Conservation (phyloP, 1,284 basidiomycete species). For the Pseudozyma pruni region DNA sequence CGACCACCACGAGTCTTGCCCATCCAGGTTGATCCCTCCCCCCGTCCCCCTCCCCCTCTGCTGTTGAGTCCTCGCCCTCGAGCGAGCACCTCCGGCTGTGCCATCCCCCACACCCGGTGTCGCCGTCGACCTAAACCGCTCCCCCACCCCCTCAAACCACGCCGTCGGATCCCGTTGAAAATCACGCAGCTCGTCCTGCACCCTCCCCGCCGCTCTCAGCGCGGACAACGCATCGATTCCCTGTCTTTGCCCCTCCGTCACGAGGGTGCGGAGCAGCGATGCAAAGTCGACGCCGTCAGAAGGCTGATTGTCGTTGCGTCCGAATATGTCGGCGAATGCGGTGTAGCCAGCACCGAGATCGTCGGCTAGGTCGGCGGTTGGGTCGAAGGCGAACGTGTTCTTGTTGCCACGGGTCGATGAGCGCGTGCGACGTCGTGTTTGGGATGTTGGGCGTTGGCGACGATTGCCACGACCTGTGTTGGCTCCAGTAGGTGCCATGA, state of each 20-base stretch:
- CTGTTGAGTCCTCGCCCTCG: conserved; percentile 9
- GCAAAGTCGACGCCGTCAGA: conserved; percentile 31
- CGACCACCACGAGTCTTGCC: conserved; percentile 34
- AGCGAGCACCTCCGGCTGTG: conserved; percentile 13
- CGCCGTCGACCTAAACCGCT: conserved; percentile 22
- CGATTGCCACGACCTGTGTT: conserved; percentile 5
- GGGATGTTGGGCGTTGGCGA: conserved; percentile 10
- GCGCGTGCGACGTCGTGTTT: conserved; percentile 20
- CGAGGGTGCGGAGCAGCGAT: conserved; percentile 22
- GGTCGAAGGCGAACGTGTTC: conserved; percentile 18
- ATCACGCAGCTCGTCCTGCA: conserved; percentile 37
- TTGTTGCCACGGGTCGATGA: conserved; percentile 15
- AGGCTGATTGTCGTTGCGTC: conserved; percentile 3
- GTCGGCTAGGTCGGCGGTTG: conserved; percentile 15
- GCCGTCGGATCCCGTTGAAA: conserved; percentile 34
- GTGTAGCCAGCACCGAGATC: conserved; percentile 32
- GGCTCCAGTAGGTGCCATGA: conserved; percentile 2
- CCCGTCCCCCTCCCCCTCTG: neutral
- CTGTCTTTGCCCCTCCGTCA: conserved; percentile 36
- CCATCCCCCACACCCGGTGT: neutral
- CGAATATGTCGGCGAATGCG: conserved; percentile 39
- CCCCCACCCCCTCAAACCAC: conserved; percentile 39
- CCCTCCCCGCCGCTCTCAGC: conserved; percentile 32
- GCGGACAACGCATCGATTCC: conserved; percentile 45
- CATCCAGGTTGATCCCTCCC: neutral